Evolutionary conservation across 2,329 filamentous ascomycete genomes (phyloP).

Genomic region (Aspergillus floridensis): DNA sequence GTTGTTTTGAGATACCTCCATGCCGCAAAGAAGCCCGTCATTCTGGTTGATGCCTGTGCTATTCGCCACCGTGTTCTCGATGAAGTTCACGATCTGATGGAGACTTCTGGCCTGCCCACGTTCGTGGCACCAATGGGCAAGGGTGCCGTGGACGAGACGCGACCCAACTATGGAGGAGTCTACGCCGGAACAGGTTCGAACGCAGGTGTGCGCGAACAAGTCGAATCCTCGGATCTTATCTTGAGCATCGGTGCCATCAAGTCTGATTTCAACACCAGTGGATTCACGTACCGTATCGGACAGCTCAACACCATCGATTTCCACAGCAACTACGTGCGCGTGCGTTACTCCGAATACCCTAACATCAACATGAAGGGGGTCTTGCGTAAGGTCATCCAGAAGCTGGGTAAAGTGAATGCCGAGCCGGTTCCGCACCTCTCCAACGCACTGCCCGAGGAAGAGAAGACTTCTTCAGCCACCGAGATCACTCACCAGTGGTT

Average conservation of each 20-base stretch:
- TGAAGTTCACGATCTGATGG: constrained; percentile 70
- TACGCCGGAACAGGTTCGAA: constrained; percentile 78
- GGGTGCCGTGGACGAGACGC: constrained; percentile 73
- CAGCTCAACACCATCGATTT: constrained; percentile 80
- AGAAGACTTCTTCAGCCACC: constrained; percentile 30
- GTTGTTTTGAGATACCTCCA: constrained; percentile 72
- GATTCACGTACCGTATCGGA: constrained; percentile 78
- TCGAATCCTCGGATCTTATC: constrained; percentile 43
- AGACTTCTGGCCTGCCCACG: constrained; percentile 71
- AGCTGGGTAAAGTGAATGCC: constrained; percentile 56
- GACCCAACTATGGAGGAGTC: constrained; percentile 75
- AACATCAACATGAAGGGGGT: constrained; percentile 78
- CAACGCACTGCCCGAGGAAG: constrained; percentile 51
- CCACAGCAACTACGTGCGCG: constrained; percentile 70
- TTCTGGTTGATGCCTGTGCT: constrained; percentile 80
- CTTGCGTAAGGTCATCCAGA: constrained; percentile 65
- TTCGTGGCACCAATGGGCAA: constrained; percentile 94
- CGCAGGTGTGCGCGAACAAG: constrained; percentile 43
- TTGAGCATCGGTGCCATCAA: constrained; percentile 46
- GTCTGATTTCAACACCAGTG: constrained; percentile 55
- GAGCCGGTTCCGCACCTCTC: constrained; percentile 52
- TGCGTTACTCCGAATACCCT: constrained; percentile 77
- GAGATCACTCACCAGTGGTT: constrained; percentile 56
- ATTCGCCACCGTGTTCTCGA: constrained; percentile 70
- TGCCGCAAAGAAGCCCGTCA: constrained; percentile 69